Conservation (phyloP, 495 filamentous ascomycete species). For the Aspergillus wentii region DNA sequence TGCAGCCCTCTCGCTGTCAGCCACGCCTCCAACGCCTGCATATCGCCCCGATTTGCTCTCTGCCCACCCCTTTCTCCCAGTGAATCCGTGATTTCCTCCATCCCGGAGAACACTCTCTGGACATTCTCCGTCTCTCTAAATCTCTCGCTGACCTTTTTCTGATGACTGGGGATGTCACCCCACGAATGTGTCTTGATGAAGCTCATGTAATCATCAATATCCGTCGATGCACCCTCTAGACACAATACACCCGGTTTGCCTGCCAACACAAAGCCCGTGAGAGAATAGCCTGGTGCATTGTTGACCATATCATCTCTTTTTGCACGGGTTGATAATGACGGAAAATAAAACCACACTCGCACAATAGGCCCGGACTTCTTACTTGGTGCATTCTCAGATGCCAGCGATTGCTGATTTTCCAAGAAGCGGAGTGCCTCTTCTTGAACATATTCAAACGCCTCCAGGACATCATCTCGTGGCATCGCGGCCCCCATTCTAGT, state of each 20-base stretch:
- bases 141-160: conserved; percentile 39
- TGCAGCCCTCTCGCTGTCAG: conserved; percentile 21
- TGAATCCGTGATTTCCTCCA: conserved; percentile 40
- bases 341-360: conserved; percentile 40
- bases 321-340: conserved; percentile 31
- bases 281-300: conserved; percentile 25
- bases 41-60: conserved; percentile 39
- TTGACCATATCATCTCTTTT: conserved; percentile 37
- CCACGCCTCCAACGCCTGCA: conserved; percentile 41
- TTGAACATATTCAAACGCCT: conserved; percentile 31
- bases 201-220: conserved; percentile 37
- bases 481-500: conserved; percentile 20
- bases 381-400: neutral
- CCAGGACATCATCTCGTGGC: conserved; percentile 25
- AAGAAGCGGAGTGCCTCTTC: conserved; percentile 18
- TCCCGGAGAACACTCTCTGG: conserved; percentile 26
- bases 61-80: conserved; percentile 33
- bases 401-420: conserved; percentile 14
- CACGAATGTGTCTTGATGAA: conserved; percentile 42
- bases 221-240: conserved; percentile 26
- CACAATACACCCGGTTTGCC: conserved; percentile 38
- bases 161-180: conserved; percentile 39
- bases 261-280: conserved; percentile 37
- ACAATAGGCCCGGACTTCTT: conserved; percentile 14
- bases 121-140: conserved; percentile 28